phyloP scores from a whole-genome alignment of 495 filamentous ascomycete genomes.

The Penicillium dipodomyicola region DNA sequence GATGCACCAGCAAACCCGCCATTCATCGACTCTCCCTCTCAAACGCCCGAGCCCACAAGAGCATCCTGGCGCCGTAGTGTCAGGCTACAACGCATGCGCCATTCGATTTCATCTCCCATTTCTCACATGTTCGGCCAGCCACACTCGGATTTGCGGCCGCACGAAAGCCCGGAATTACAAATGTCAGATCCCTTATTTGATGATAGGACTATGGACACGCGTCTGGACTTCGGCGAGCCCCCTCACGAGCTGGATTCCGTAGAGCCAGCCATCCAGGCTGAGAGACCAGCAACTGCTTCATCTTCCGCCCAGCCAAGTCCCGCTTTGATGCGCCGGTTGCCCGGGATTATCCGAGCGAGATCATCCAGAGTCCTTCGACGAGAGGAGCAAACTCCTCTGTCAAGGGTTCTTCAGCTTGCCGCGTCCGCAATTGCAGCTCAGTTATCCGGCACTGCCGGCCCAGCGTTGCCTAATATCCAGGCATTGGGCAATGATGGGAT shows the following conservation, averaged over 20 bases:
- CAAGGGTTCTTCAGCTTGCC: conserved; percentile 56
- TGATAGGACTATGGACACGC: conserved; percentile 40
- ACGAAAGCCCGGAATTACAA: conserved; percentile 9
- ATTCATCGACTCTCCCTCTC: conserved; percentile 27
- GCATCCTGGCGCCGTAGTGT: conserved; percentile 45
- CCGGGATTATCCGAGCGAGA: conserved; percentile 46
- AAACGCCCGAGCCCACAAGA: conserved; percentile 33
- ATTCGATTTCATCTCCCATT: conserved; percentile 46
- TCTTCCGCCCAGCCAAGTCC: conserved; percentile 28
- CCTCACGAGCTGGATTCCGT: conserved; percentile 46
- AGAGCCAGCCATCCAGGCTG: conserved; percentile 31
- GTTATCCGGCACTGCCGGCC: conserved; percentile 54
- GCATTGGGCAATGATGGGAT: conserved; percentile 55
- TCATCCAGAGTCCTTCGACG: conserved; percentile 50
- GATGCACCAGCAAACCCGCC: conserved; percentile 25
- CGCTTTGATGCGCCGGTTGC: conserved; percentile 38
- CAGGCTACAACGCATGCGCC: conserved; percentile 43
- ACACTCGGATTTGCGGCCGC: conserved; percentile 19
- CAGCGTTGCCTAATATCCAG: conserved; percentile 56
- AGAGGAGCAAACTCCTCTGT: conserved; percentile 57
- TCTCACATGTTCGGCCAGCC: conserved; percentile 48
- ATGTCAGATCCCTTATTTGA: conserved; percentile 10
- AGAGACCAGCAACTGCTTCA: conserved; percentile 25
- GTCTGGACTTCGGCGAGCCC: conserved; percentile 41
- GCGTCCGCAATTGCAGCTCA: conserved; percentile 61